phyloP scores from a whole-genome alignment of 2,329 filamentous ascomycete genomes.

The Diaporthe ampelina region DNA sequence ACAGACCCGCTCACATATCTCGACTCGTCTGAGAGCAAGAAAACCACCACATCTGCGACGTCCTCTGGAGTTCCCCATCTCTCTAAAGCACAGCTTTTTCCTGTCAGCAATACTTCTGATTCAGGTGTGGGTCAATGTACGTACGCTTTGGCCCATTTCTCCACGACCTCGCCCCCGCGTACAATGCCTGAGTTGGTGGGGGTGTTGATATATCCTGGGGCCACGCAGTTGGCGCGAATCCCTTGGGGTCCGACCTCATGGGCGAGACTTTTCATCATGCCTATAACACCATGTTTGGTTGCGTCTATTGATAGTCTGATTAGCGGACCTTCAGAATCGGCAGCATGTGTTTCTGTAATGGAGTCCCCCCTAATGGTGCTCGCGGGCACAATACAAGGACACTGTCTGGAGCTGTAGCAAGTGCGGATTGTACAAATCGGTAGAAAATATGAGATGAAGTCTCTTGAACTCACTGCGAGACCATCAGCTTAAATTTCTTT shows the following conservation, averaged over 20 bases:
- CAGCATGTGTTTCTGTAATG: too few species aligned
- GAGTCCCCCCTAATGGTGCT: background rate
- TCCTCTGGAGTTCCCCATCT: constrained; percentile 48
- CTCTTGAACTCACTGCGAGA: background rate
- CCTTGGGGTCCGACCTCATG: constrained; percentile 56
- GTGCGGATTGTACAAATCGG: too few species aligned
- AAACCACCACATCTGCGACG: constrained; percentile 57
- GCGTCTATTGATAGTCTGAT: constrained; percentile 39
- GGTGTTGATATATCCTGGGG: constrained; percentile 48
- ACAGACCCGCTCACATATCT: constrained; percentile 68
- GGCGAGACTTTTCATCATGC: constrained; percentile 58
- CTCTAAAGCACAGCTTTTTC: constrained; percentile 42
- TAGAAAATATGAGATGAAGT: too few species aligned
- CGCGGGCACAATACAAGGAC: accelerated
- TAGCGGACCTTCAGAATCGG: background rate
- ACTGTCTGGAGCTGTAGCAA: too few species aligned
- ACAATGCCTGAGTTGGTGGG: constrained; percentile 58
- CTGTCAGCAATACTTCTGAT: constrained; percentile 40
- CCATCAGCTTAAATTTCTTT: constrained; percentile 45
- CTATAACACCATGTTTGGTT: constrained; percentile 58
- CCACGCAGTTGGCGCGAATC: constrained; percentile 53
- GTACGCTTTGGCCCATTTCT: constrained; percentile 1
- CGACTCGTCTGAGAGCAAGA: constrained; percentile 63
- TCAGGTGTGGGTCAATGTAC: constrained; percentile 48
- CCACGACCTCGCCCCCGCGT: constrained; percentile 55